Evolutionary conservation across 2,329 filamentous ascomycete genomes (phyloP).

Genomic region (Domatiomyces catenatus): DNA sequence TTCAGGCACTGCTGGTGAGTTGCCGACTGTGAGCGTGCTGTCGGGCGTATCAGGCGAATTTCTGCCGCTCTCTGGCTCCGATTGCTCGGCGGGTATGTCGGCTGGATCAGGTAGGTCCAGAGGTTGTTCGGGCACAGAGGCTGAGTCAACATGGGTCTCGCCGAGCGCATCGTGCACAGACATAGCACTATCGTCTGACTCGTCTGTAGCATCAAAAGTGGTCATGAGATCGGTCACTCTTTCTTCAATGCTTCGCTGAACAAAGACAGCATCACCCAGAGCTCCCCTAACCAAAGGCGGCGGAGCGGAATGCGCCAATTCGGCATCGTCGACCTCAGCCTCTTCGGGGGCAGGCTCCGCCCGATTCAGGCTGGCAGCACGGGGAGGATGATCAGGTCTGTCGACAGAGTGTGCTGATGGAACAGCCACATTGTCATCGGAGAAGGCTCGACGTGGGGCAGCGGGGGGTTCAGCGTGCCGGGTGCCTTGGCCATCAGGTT

Average conservation of each 20-base stretch:
- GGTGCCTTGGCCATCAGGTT: background rate
- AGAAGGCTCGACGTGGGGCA: conserved; percentile 6
- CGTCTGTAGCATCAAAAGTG: background rate
- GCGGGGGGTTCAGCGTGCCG: background rate
- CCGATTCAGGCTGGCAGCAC: conserved; percentile 2
- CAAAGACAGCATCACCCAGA: background rate
- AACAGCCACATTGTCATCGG: conserved; percentile 24
- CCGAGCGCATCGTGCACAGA: background rate
- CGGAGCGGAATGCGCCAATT: background rate
- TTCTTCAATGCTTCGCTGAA: background rate
- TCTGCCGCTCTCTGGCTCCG: background rate
- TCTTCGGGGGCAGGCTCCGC: background rate
- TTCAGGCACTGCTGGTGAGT: background rate
- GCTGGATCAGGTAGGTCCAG: background rate
- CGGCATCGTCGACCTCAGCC: background rate
- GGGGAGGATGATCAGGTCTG: conserved; percentile 4
- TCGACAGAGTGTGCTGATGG: conserved; percentile 4
- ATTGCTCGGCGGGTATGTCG: background rate
- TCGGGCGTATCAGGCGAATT: background rate
- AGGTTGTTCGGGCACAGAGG: background rate
- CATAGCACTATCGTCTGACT: background rate
- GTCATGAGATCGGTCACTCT: background rate
- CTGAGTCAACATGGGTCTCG: background rate
- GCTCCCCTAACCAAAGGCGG: background rate
- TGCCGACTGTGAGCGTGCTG: background rate